Base-by-base conservation (phyloP, 139 green algal species). In the Picochlorum costavermella region DNA sequence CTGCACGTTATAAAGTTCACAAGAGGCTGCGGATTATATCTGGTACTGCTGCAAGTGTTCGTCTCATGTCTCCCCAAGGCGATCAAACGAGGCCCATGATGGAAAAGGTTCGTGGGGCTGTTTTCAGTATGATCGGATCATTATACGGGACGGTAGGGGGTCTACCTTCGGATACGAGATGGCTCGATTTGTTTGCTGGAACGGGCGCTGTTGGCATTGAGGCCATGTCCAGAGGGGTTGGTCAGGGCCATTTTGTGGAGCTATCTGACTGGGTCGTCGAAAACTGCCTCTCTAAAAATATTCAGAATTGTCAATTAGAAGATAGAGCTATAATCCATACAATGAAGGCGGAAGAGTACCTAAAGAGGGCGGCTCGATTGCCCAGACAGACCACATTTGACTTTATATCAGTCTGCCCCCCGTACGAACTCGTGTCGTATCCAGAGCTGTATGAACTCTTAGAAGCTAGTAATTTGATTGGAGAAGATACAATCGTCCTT, bases 401-500 rank as follows among this genome's bases (percentile, higher is more conserved):
- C 81, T 96, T 92, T 68, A 70, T 97, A n/a, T 89, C 77, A 51
- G 81, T 96, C 6, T 95, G 86, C 61, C 91, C 91, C 1, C 90
- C 91, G 0, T 97, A 97, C 73, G 72, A 92, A 65, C 68, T 83
- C 55, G 87, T 96, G 17, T 86, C 80, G 2, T 97, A 96, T 69
- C 68, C 83, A 5, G 84, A 94, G 78, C 74, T 95, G 16, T 87
- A 86, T 40, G 79, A 79, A 9, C 61, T 92, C 64, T 73, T 97
- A n/a, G 75, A 86, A 11, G 20, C 10, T 1, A 86, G 77, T 1
- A 73, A 82, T 2, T 75, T 96, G 36, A 23, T 96, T 33, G 81
- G 89, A 43, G 68, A 74, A 60, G 55, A 67, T 37, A n/a, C 64
- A 8, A 73, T 94, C 17, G 64, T 90, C 48, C 74, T 96, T 63